phyloP scores from a whole-genome alignment of 176 grass and related monocot species.

The Coix lacrymajobi region DNA sequence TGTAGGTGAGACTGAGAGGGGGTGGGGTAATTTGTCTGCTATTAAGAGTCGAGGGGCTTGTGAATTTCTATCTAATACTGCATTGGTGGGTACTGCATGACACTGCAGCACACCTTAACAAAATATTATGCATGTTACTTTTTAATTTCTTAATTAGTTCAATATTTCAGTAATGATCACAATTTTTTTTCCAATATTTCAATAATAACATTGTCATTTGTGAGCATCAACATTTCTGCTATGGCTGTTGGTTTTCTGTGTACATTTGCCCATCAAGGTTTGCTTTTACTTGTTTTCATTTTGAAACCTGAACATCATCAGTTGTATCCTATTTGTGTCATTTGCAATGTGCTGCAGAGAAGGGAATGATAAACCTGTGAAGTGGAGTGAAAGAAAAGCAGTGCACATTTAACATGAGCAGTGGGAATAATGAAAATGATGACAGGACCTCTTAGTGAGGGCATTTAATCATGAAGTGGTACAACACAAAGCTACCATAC shows the following conservation, averaged over 20 bases:
- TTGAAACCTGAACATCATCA: background rate
- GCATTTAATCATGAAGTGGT: conserved; percentile 8
- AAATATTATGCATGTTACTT: background rate
- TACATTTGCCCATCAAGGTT: background rate
- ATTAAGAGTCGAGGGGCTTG: background rate
- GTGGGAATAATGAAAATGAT: conserved; percentile 3
- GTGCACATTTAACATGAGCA: background rate
- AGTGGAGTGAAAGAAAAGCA: conserved; percentile 23
- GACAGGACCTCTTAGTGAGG: conserved; percentile 1
- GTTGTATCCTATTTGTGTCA: conserved; percentile 30
- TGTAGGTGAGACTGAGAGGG: background rate
- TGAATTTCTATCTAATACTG: background rate
- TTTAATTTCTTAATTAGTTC: background rate
- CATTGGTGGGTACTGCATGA: background rate
- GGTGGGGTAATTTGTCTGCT: background rate
- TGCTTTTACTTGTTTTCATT: conserved; percentile 15
- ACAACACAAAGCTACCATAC: background rate
- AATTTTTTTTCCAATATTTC: too few species aligned
- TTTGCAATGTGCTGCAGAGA: conserved; percentile 36
- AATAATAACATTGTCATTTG: background rate
- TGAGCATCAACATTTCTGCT: background rate
- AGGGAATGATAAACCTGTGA: conserved; percentile 34
- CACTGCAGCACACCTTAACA: background rate
- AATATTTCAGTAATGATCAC: background rate
- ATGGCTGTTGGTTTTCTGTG: background rate